Conservation (phyloP, 495 filamentous ascomycete species). For the Aspergillus egyptiacus region DNA sequence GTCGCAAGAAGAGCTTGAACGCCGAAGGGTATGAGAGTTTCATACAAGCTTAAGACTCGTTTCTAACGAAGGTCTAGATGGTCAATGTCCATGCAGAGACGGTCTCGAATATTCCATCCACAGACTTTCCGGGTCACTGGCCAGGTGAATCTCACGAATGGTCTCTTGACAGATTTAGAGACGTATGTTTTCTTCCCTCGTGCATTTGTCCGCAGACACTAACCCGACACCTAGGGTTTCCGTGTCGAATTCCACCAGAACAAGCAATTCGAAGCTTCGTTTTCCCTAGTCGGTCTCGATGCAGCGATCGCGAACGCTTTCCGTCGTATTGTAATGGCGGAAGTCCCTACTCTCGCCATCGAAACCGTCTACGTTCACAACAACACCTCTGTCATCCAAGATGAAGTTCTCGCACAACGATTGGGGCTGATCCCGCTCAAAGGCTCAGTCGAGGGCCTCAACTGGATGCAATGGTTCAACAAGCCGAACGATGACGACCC, state of each 20-base stretch:
- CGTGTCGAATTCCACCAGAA: slow-evolving; percentile 78
- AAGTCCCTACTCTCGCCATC: slow-evolving; percentile 90
- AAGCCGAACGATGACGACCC: slow-evolving; percentile 51
- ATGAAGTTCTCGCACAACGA: slow-evolving; percentile 87
- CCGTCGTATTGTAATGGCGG: slow-evolving; percentile 92
- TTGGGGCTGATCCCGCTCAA: slow-evolving; percentile 87
- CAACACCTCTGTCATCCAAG: slow-evolving; percentile 96
- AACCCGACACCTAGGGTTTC: slow-evolving; percentile 45
- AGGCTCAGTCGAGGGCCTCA: slow-evolving; percentile 66
- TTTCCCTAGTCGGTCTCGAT: slow-evolving; percentile 88
- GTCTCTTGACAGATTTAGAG: slow-evolving; percentile 68
- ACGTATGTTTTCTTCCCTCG: slow-evolving; percentile 32
- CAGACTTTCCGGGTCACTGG: slow-evolving; percentile 85
- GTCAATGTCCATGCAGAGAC: slow-evolving; percentile 84
- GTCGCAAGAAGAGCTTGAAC: slow-evolving; percentile 45
- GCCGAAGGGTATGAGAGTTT: slow-evolving; percentile 40
- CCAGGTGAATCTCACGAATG: slow-evolving; percentile 87
- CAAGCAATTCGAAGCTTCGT: slow-evolving; percentile 64
- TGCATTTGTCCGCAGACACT: background rate
- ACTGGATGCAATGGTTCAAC: slow-evolving; percentile 72
- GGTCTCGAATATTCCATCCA: slow-evolving; percentile 79
- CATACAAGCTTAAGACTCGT: background rate
- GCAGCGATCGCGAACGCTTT: slow-evolving; percentile 95
- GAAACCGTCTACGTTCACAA: slow-evolving; percentile 85
- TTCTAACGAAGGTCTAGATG: slow-evolving; percentile 50